phyloP scores from a whole-genome alignment of 1,284 basidiomycete species.

The Rhizoctonia solani region DNA sequence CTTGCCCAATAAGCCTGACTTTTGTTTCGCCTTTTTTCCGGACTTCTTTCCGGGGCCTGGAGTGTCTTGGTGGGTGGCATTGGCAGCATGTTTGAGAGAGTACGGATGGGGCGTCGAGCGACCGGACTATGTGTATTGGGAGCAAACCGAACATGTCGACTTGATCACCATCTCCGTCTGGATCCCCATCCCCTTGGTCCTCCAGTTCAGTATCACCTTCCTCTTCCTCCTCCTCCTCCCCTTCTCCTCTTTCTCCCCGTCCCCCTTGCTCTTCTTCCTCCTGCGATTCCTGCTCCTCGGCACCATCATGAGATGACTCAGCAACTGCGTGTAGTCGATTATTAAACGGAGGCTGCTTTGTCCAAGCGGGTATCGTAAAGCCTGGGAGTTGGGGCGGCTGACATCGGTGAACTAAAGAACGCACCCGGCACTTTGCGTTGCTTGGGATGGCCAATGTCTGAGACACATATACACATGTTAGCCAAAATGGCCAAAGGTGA shows the following conservation, averaged over 20 bases:
- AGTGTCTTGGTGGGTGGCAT: neutral
- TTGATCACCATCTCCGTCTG: too few relatives aligned
- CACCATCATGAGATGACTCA: conserved; percentile 3
- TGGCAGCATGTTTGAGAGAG: neutral
- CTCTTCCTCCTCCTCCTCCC: neutral
- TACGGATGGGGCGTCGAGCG: conserved; percentile 20
- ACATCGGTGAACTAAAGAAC: conserved; percentile 26
- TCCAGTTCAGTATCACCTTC: conserved; percentile 36
- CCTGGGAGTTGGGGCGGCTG: conserved; percentile 3
- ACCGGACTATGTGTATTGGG: conserved; percentile 40
- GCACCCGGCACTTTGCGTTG: conserved; percentile 29
- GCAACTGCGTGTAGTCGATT: conserved; percentile 3
- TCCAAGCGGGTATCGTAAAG: conserved; percentile 6
- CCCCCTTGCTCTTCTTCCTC: neutral
- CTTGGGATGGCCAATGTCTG: conserved; percentile 17
- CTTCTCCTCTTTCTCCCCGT: neutral
- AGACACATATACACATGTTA: too few relatives aligned
- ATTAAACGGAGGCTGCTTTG: neutral
- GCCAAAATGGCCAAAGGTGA: neutral
- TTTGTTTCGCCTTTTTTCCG: conserved; percentile 40
- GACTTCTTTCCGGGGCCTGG: conserved; percentile 13
- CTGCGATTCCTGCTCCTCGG: neutral
- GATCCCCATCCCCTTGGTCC: too few relatives aligned
- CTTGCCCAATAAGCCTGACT: neutral
- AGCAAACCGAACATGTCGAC: conserved; percentile 51